These are phyloP conservation scores for Plantago major DNA, from an alignment of 257 asterid genomes.

Conservation along the genomic window DNA sequence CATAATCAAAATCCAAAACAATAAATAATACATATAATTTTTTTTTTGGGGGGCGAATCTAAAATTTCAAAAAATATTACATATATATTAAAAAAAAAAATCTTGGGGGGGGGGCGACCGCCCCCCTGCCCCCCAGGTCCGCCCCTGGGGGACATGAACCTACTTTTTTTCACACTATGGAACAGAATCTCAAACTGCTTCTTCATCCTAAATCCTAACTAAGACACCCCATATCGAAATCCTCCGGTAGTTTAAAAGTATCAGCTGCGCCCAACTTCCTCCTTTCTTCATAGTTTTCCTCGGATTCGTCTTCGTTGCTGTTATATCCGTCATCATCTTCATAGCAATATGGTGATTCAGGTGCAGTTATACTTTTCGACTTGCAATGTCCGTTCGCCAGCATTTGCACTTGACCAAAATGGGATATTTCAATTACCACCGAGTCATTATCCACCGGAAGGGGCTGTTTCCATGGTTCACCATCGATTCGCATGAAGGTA, in stretches of 20 bases:
- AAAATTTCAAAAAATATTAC: no score
- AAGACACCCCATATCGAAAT: neutral
- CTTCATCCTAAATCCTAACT: constrained; percentile 1
- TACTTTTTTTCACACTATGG: no score
- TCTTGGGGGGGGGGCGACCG: no score
- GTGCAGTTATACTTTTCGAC: constrained; percentile 37
- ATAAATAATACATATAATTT: no score
- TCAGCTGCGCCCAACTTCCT: constrained; percentile 11
- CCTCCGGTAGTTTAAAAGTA: constrained; percentile 3
- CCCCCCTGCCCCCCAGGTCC: no score
- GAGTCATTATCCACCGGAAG: constrained; percentile 48
- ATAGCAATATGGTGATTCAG: constrained; percentile 20
- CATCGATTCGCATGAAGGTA: constrained; percentile 56
- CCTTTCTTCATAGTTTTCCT: neutral
- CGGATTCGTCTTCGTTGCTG: constrained; percentile 23
- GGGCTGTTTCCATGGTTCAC: constrained; percentile 64
- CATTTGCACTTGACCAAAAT: constrained; percentile 41
- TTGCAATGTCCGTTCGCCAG: constrained; percentile 41
- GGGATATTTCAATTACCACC: constrained; percentile 45
- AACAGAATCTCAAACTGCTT: no score
- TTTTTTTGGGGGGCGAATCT: no score
- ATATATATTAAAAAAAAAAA: no score
- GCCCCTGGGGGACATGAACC: no score
- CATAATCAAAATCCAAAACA: no score
- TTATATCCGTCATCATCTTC: constrained; percentile 29